These are phyloP conservation scores for Paecilomyces sp. DNA, from an alignment of 2,329 filamentous ascomycete species.

Conservation along the genomic window DNA sequence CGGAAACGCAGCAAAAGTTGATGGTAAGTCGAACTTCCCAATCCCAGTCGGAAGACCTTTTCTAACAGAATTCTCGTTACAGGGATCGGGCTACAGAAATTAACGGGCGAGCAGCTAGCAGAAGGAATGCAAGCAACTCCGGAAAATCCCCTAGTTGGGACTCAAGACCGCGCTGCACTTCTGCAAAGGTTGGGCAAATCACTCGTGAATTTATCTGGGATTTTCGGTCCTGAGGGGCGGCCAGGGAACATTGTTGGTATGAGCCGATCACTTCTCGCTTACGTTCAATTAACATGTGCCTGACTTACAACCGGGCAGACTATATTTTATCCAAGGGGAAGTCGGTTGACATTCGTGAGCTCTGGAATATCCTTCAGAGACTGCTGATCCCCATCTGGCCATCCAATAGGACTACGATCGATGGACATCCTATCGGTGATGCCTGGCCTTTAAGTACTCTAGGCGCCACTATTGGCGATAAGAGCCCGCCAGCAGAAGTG, in stretches of 20 bases:
- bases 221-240: conserved; percentile 38
- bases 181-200: conserved; percentile 39
- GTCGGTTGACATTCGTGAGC: conserved; percentile 29
- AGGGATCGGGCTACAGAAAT: conserved; percentile 24
- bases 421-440: conserved; percentile 41
- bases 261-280: conserved; percentile 4
- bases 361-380: conserved; percentile 40
- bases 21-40: conserved; percentile 22
- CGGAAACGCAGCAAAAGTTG: conserved; percentile 17
- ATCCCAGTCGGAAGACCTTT: not conserved
- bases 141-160: conserved; percentile 41
- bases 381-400: conserved; percentile 46
- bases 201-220: conserved; percentile 26
- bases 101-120: conserved; percentile 27
- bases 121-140: conserved; percentile 39
- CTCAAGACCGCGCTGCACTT: conserved; percentile 36
- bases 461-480: conserved; percentile 8
- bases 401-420: conserved; percentile 34
- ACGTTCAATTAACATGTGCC: not conserved
- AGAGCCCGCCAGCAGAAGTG: conserved; percentile 6
- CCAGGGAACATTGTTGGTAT: conserved; percentile 45
- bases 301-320: conserved; percentile 23
- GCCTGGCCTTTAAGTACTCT: conserved; percentile 40
- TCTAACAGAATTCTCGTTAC: not conserved
- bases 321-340: conserved; percentile 25